Conservation (phyloP, 768 basidiomycete species). For the Tricholoma sp. region DNA sequence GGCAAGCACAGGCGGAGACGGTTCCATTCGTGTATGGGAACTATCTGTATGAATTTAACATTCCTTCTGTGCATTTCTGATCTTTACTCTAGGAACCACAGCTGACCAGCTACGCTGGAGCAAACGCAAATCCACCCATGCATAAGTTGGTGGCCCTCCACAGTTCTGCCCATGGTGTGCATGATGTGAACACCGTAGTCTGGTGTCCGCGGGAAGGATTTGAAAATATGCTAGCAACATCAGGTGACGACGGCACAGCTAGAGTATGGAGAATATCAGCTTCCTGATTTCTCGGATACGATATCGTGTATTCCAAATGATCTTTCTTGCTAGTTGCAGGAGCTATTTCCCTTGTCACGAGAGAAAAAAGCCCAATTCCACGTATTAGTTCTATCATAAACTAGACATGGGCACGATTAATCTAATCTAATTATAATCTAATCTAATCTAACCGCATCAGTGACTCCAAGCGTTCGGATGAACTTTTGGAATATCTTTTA, state of each 20-base stretch:
- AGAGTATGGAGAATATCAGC: constrained; percentile 68
- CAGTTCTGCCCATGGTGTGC: constrained; percentile 69
- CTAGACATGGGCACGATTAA: too few species aligned
- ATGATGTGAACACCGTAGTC: constrained; percentile 78
- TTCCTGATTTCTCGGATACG: background rate
- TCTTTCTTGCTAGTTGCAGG: too few species aligned
- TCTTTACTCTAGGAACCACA: constrained; percentile 20
- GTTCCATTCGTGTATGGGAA: constrained; percentile 77
- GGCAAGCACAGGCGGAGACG: constrained; percentile 84
- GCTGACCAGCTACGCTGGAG: constrained; percentile 7
- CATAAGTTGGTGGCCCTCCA: constrained; percentile 54
- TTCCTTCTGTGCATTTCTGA: background rate
- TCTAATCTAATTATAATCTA: constrained; percentile 6
- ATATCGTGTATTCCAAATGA: too few species aligned
- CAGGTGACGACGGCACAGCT: constrained; percentile 81
- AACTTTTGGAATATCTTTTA: background rate
- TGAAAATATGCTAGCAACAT: constrained; percentile 68
- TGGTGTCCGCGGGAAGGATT: constrained; percentile 76
- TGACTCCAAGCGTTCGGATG: background rate
- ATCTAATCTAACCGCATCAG: constrained; percentile 6
- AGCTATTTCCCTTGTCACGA: too few species aligned
- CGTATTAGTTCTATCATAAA: too few species aligned
- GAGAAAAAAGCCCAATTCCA: too few species aligned
- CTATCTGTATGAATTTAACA: constrained; percentile 42
- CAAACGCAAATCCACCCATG: constrained; percentile 13